Conservation (phyloP, 2,329 filamentous ascomycete species). For the Pestalotiopsis sp. region DNA sequence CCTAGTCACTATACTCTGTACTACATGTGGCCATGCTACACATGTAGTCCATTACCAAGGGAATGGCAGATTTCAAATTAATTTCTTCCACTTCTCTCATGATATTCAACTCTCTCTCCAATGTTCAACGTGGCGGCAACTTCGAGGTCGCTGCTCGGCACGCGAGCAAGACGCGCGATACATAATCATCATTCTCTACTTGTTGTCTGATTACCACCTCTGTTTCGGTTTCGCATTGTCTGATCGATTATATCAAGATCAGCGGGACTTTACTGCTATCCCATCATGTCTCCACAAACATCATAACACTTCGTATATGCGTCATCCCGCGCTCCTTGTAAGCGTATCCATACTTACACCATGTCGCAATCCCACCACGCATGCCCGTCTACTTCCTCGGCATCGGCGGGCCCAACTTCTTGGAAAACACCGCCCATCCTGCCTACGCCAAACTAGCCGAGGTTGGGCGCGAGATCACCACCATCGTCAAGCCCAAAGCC, state of each 20-base stretch:
- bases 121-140: background rate
- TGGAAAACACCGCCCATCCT: conserved; percentile 60
- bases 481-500: conserved; percentile 61
- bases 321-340: background rate
- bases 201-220: background rate
- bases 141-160: background rate
- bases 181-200: background rate
- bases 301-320: background rate
- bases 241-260: too few species aligned
- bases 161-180: background rate
- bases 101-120: background rate
- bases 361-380: background rate
- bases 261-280: too few species aligned
- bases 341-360: background rate
- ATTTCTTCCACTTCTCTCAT: background rate
- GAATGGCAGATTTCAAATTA: too few species aligned
- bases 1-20: too few species aligned
- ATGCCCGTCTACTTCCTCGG: conserved; percentile 25
- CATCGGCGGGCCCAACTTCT: conserved; percentile 51
- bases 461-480: conserved; percentile 62
- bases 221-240: too few species aligned
- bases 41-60: too few species aligned
- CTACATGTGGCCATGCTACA: too few species aligned
- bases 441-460: conserved; percentile 56
- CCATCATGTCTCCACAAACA: too few species aligned